Percentiles rank a stretch among this genome's conserved stretches.
Evolutionary conservation across 371 early-diverging fungal genomes (phyloP).

Genomic region (Mucor circinelloides): DNA sequence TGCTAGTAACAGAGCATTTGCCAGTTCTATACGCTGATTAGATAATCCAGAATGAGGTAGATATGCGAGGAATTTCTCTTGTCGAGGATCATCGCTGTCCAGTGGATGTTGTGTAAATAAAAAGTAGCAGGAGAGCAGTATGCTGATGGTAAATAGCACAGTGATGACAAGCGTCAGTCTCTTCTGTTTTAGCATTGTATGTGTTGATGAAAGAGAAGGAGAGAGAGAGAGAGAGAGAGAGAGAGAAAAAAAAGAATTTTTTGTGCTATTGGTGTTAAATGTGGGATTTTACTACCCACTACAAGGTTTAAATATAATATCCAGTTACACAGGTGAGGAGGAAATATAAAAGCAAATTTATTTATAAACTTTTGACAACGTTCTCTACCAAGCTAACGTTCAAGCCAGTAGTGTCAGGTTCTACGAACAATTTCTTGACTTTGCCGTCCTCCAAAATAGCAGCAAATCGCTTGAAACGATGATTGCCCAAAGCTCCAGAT

Average conservation of each 20-base stretch:
- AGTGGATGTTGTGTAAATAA: background rate
- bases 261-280: constrained; percentile 5
- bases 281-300: background rate
- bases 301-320: background rate
- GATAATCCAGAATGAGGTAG: constrained; percentile 66
- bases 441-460: constrained; percentile 62
- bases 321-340: background rate
- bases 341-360: background rate
- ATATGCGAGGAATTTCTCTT: constrained; percentile 52
- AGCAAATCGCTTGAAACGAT: constrained; percentile 72
- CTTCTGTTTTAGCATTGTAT: constrained; percentile 5
- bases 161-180: background rate
- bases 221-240: constrained; percentile 1
- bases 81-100: background rate
- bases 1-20: constrained; percentile 58
- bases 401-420: constrained; percentile 63
- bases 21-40: constrained; percentile 60
- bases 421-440: constrained; percentile 51
- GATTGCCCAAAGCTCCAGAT: constrained; percentile 63
- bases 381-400: constrained; percentile 58
- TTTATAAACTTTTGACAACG: constrained; percentile 27
- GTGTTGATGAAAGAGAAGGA: constrained; percentile 1
- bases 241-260: constrained; percentile 6
- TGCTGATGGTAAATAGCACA: background rate
- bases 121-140: background rate